Evolutionary conservation across 1,284 basidiomycete species (phyloP), one percentile per base, ranked within the genome.

Genomic region (Microbotryum saponariae): DNA sequence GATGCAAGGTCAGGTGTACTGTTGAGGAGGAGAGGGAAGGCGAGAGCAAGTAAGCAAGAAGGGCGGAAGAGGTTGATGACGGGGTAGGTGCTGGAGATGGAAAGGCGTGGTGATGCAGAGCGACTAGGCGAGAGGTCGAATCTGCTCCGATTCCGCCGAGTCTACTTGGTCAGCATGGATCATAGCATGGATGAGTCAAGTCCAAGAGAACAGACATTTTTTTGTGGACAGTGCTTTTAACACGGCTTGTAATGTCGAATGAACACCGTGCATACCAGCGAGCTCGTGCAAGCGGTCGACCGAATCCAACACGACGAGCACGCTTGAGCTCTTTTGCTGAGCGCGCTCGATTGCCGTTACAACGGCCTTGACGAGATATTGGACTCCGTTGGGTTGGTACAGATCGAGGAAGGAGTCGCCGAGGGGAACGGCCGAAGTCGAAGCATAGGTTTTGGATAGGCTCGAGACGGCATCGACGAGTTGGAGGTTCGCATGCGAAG

Each of bases 1-100:
- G 63, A 58, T 65, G 70, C 18, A 70, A 58, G 16, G 57, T 58
- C 2, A 71, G 63, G 51, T 70, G 68, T 18, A 66, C 52, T 4
- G 58, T 60, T 3, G 62, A 61, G 31, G 64, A 42, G n/a, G 64
- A 65, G 21, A 68, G 58, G 0, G 63, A 33, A 4, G 68, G 66
- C 0, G 60, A 56, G 25, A 62, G 60, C 27, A 67, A 60, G 3
- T 58, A 29, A 1, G 57, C 18, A 33, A 61, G 61, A 23, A 69
- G 58, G 8, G 57, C 53, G 23, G 56, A 54, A 8, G 18, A 45
- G 31, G 37, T 16, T 12, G 29, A 20, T 3, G 51, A 33, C 18
- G 60, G 25, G 21, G 48, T 10, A 29, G 57, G 50, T 12, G 62
- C 53, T 10, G 58, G 54, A 3, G 56, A 33, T 6, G 68, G 62